Percentiles rank a stretch among this genome's conserved stretches.
These are phyloP conservation scores for Aspergillus heteromorphus DNA, from an alignment of 495 filamentous ascomycete species.

Conservation along the genomic window DNA sequence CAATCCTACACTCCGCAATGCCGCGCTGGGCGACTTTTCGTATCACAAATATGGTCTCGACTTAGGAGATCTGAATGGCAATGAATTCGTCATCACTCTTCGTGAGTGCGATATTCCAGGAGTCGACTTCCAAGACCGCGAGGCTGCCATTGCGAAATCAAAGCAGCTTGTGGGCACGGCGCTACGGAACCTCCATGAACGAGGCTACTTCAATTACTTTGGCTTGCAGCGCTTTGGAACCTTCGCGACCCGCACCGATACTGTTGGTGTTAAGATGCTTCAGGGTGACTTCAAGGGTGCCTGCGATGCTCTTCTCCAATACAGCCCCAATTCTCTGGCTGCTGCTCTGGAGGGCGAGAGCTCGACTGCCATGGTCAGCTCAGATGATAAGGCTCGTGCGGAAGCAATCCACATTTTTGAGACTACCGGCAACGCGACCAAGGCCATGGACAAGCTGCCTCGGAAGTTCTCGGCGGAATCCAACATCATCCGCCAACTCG, in stretches of 20 bases:
- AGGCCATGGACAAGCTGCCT: conserved; percentile 65
- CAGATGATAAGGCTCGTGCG: conserved; percentile 73
- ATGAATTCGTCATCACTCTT: conserved; percentile 87
- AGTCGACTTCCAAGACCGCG: conserved; percentile 34
- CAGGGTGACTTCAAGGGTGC: conserved; percentile 74
- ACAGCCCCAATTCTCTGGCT: conserved; percentile 48
- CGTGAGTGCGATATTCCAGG: conserved; percentile 68
- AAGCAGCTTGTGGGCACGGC: conserved; percentile 52
- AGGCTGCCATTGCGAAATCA: conserved; percentile 33
- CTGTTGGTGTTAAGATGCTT: conserved; percentile 76
- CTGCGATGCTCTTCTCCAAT: conserved; percentile 65
- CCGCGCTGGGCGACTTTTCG: conserved; percentile 70
- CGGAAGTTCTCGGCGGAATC: conserved; percentile 75
- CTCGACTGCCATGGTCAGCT: conserved; percentile 41
- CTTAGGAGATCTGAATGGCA: conserved; percentile 78
- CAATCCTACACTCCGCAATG: conserved; percentile 56
- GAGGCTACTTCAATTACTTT: conserved; percentile 94
- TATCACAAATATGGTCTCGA: conserved; percentile 64
- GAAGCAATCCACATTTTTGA: conserved; percentile 67
- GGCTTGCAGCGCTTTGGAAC: conserved; percentile 92
- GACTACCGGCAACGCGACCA: conserved; percentile 44
- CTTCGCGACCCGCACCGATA: conserved; percentile 73
- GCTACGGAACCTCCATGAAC: conserved; percentile 47
- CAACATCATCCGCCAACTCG: conserved; percentile 69
- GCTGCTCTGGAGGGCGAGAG: conserved; percentile 36